phyloP scores from a whole-genome alignment of 192 early-diverging fungal species.

The Gaertneriomyces sp. region DNA sequence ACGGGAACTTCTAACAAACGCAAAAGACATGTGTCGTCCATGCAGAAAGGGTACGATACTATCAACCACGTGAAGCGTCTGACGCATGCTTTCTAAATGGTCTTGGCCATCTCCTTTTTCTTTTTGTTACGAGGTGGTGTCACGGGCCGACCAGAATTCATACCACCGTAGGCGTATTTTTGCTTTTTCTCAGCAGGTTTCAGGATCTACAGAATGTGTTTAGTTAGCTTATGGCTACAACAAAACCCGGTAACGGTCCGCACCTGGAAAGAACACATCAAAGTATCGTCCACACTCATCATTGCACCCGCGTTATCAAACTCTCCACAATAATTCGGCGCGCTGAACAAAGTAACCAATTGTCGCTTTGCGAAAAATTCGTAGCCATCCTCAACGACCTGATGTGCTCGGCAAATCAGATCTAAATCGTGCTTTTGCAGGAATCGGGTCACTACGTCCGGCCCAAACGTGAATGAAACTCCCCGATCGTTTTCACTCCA shows the following conservation, averaged over 20 bases:
- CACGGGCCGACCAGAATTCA: constrained; percentile 61
- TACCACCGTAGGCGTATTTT: constrained; percentile 73
- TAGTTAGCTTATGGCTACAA: background rate
- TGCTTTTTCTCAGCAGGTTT: constrained; percentile 93
- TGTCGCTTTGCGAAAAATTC: constrained; percentile 98
- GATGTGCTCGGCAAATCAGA: constrained; percentile 96
- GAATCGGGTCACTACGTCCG: constrained; percentile 88
- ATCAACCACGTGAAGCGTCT: too few species aligned
- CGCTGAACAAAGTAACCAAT: constrained; percentile 92
- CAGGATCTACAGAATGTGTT: constrained; percentile 62
- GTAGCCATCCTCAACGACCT: constrained; percentile 98
- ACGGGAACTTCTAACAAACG: too few species aligned
- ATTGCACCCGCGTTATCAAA: constrained; percentile 68
- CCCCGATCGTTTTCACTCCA: constrained; percentile 98
- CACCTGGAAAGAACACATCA: constrained; percentile 66
- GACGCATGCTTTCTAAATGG: constrained; percentile 27
- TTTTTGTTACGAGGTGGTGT: constrained; percentile 69
- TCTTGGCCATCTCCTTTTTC: constrained; percentile 54
- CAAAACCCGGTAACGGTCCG: background rate
- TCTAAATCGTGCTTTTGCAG: constrained; percentile 97
- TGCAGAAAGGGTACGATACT: too few species aligned
- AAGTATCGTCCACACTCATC: constrained; percentile 68
- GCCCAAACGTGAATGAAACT: constrained; percentile 93
- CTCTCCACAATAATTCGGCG: constrained; percentile 93
- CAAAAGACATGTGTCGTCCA: too few species aligned